Conservation (phyloP, 2,329 filamentous ascomycete species). For the Samsoniella hepiali region DNA sequence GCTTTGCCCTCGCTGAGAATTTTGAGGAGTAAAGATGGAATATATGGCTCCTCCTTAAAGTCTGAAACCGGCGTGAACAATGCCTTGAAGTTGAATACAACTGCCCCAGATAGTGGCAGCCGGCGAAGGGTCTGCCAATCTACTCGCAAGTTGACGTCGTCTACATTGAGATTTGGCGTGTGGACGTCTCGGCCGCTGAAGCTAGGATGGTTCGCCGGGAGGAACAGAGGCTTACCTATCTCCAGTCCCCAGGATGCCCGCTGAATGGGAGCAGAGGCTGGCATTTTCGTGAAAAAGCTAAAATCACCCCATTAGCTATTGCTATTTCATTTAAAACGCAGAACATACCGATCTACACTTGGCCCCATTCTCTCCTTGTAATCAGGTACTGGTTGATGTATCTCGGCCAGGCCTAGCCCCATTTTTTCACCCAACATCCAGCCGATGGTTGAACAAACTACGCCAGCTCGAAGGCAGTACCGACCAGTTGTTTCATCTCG, state of each 20-base stretch:
- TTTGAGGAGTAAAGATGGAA: slow-evolving; percentile 67
- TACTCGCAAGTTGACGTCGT: slow-evolving; percentile 67
- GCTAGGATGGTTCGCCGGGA: too few relatives aligned
- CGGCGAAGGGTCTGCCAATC: slow-evolving; percentile 87
- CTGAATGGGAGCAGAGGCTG: too few relatives aligned
- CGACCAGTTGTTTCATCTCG: slow-evolving; percentile 63
- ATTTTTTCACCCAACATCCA: slow-evolving; percentile 78
- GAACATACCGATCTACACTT: slow-evolving; percentile 71
- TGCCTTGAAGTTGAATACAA: slow-evolving; percentile 88
- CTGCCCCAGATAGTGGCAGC: slow-evolving; percentile 68
- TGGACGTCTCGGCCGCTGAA: too few relatives aligned
- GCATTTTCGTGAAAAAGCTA: too few relatives aligned
- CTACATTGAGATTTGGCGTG: slow-evolving; percentile 40
- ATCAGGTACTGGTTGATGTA: slow-evolving; percentile 73
- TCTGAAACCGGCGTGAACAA: slow-evolving; percentile 63
- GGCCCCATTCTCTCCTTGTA: slow-evolving; percentile 86
- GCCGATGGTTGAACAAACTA: slow-evolving; percentile 75
- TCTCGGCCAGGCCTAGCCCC: slow-evolving; percentile 64
- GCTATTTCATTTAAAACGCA: too few relatives aligned
- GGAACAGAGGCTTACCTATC: too few relatives aligned
- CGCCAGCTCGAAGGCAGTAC: slow-evolving; percentile 71
- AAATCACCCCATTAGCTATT: too few relatives aligned
- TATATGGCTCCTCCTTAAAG: slow-evolving; percentile 54
- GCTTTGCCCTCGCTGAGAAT: slow-evolving; percentile 64
- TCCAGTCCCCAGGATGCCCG: too few relatives aligned